These are phyloP conservation scores for Agapanthus africanus DNA, from an alignment of 106 monocot species.

Conservation along the genomic window DNA sequence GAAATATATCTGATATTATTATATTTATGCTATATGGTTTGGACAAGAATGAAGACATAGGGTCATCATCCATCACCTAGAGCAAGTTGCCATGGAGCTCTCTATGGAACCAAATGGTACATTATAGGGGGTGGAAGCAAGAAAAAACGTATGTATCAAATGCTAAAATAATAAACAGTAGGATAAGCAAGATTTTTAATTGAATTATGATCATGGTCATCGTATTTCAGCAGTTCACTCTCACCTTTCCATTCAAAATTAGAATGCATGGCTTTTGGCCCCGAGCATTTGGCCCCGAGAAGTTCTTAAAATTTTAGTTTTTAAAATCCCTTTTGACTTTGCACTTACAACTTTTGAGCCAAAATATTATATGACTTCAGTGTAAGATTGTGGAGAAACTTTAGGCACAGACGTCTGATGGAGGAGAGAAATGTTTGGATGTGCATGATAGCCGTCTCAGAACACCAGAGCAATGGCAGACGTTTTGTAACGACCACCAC, in stretches of 20 bases:
- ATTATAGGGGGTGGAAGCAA: constrained; percentile 97
- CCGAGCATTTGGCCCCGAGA: neutral
- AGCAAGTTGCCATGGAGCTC: constrained; percentile 81
- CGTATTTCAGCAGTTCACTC: neutral
- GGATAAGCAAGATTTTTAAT: constrained; percentile 14
- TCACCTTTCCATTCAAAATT: neutral
- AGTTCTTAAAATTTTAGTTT: neutral
- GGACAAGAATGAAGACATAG: constrained; percentile 75
- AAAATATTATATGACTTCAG: neutral
- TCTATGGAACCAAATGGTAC: constrained; percentile 96
- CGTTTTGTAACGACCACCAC: too few species aligned
- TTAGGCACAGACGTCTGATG: too few species aligned
- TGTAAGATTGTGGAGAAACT: neutral
- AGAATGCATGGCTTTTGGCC: neutral
- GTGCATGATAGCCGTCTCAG: too few species aligned
- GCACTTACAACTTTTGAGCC: neutral
- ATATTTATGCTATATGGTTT: constrained; percentile 67
- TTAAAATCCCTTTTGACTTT: neutral
- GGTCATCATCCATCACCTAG: constrained; percentile 87
- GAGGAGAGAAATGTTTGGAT: too few species aligned
- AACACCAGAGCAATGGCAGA: too few species aligned
- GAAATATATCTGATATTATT: neutral
- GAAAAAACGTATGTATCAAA: constrained; percentile 77
- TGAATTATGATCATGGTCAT: neutral
- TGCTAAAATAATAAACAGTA: constrained; percentile 15